phyloP scores from a whole-genome alignment of 495 filamentous ascomycete genomes.

The Aspergillus cavernicola region DNA sequence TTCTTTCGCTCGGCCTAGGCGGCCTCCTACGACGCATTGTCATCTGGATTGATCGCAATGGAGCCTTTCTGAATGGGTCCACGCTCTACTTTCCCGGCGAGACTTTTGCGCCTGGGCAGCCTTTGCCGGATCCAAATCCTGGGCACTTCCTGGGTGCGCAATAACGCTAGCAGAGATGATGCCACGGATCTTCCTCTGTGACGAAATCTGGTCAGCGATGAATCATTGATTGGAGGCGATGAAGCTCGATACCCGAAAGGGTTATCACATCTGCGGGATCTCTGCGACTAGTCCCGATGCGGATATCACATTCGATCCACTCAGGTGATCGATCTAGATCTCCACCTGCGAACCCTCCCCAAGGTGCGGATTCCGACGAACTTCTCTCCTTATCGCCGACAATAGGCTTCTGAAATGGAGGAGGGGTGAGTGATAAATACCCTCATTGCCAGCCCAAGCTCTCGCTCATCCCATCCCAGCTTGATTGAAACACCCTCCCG shows the following conservation, averaged over 20 bases:
- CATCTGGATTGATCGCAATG: conserved; percentile 44
- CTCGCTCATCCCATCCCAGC: too few relatives aligned
- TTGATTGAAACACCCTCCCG: too few relatives aligned
- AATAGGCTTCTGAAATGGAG: too few relatives aligned
- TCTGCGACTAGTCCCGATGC: not conserved
- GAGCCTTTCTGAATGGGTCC: conserved; percentile 32
- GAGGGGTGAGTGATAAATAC: not conserved
- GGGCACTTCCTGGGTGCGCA: conserved; percentile 28
- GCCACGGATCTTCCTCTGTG: too few relatives aligned
- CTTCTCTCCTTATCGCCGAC: not conserved
- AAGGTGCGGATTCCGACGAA: not conserved
- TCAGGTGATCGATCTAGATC: not conserved
- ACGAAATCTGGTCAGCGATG: too few relatives aligned
- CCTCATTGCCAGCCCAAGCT: too few relatives aligned
- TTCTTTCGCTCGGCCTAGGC: conserved; percentile 32
- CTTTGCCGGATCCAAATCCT: conserved; percentile 24
- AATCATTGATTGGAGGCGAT: too few relatives aligned
- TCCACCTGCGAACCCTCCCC: not conserved
- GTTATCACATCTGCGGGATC: conserved; percentile 5
- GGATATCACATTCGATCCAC: conserved; percentile 3
- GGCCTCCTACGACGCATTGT: conserved; percentile 39
- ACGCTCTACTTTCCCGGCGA: conserved; percentile 22
- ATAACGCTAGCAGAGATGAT: not conserved
- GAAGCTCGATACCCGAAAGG: too few relatives aligned
- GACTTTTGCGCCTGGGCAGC: conserved; percentile 20